A percentile compares a stretch with the other conserved stretches of the same genome.
phyloP scores from a whole-genome alignment of 1,284 basidiomycete species.

The Trichosporon sp. region DNA sequence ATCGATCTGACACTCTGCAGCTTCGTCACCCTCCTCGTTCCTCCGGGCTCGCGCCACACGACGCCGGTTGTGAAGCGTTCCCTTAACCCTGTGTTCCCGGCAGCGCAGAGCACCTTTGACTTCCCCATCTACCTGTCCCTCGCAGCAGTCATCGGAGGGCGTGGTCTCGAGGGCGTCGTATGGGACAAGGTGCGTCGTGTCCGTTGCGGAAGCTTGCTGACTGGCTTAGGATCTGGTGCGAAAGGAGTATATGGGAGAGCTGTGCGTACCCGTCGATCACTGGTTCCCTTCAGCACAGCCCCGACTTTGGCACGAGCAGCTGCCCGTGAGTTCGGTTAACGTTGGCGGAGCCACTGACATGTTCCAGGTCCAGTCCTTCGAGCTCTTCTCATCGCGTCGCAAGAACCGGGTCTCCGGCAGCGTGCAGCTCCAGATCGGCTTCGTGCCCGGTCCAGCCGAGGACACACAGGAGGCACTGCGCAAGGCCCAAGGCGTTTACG shows the following conservation, averaged over 20 bases:
- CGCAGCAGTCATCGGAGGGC: constrained; percentile 69
- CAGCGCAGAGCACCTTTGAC: constrained; percentile 80
- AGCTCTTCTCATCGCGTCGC: constrained; percentile 63
- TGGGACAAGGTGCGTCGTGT: constrained; percentile 82
- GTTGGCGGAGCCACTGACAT: neutral
- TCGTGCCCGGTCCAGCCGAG: constrained; percentile 61
- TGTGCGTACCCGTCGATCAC: constrained; percentile 70
- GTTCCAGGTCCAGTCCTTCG: constrained; percentile 22
- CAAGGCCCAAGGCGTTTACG: constrained; percentile 60
- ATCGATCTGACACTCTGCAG: constrained; percentile 64
- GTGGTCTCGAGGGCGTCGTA: constrained; percentile 74
- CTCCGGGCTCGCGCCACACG: constrained; percentile 65
- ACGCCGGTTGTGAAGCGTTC: constrained; percentile 80
- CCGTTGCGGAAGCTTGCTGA: constrained; percentile 23
- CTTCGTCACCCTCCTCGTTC: constrained; percentile 71
- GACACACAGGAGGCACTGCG: constrained; percentile 38
- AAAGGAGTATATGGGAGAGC: constrained; percentile 94
- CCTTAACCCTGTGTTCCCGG: constrained; percentile 71
- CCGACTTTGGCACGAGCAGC: constrained; percentile 45
- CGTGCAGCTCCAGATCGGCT: constrained; percentile 75
- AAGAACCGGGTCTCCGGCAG: constrained; percentile 62
- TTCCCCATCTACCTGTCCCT: constrained; percentile 77
- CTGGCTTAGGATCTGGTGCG: constrained; percentile 61
- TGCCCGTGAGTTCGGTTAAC: constrained; percentile 41
- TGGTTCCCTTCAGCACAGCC: constrained; percentile 69